These are phyloP conservation scores for Penicillium pancosmium DNA, from an alignment of 495 filamentous ascomycete species.

Conservation along the genomic window DNA sequence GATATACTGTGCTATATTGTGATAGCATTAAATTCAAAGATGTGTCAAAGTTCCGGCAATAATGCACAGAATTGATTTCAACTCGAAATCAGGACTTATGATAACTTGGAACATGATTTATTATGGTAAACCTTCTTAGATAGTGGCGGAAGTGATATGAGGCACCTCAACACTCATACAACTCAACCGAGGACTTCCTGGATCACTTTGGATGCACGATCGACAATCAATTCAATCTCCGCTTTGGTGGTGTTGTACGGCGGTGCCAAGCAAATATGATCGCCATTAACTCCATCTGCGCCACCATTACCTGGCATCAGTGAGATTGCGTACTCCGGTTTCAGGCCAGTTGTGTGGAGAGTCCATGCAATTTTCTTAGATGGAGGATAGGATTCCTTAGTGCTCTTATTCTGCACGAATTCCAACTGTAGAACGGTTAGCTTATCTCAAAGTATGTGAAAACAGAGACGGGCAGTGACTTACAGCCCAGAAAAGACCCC, in stretches of 20 bases:
- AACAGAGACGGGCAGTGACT: constrained; percentile 14
- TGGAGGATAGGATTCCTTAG: constrained; percentile 53
- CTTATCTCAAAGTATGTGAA: not conserved
- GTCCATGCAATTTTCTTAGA: constrained; percentile 38
- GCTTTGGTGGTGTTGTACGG: constrained; percentile 64
- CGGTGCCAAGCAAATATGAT: constrained; percentile 74
- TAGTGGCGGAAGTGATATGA: not conserved
- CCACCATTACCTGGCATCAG: constrained; percentile 72
- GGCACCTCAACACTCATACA: not conserved
- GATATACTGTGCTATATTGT: not conserved
- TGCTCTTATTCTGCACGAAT: constrained; percentile 55
- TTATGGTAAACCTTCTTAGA: too few relatives aligned
- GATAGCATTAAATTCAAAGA: not conserved
- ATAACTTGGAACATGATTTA: too few relatives aligned
- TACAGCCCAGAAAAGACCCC: constrained; percentile 57
- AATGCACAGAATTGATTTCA: too few relatives aligned
- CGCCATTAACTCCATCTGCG: constrained; percentile 65
- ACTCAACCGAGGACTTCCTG: constrained; percentile 29
- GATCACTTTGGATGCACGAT: constrained; percentile 35
- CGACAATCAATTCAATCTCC: constrained; percentile 62
- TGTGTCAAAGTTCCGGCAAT: too few relatives aligned
- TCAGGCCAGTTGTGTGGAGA: constrained; percentile 55
- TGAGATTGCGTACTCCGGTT: constrained; percentile 57
- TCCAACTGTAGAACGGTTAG: constrained; percentile 45
- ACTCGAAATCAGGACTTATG: too few relatives aligned